Evolutionary conservation across 1,139 yeast genomes (phyloP).

Genomic region (Schwanniomyces etchellsii): DNA sequence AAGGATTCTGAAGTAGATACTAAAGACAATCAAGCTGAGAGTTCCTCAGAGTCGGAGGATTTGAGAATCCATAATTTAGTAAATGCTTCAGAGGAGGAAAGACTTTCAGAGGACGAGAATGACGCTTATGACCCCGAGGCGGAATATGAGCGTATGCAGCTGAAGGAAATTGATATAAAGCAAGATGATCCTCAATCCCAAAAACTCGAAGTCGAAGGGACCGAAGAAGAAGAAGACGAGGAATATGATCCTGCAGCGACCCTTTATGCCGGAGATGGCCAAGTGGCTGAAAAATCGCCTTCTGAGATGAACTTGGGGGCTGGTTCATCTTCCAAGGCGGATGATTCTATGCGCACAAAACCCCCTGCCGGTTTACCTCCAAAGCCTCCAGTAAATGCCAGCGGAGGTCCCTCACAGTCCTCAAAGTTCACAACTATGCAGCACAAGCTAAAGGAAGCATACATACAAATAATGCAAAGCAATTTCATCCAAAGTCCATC

Average conservation of each 20-base stretch:
- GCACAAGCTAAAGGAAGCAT: constrained; percentile 23
- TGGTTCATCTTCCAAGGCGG: background rate
- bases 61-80: background rate
- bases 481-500: constrained; percentile 26
- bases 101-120: constrained; percentile 8
- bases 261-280: background rate
- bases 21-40: no score
- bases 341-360: constrained; percentile 2
- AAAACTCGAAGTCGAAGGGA: constrained; percentile 2
- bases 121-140: constrained; percentile 21
- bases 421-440: constrained; percentile 6
- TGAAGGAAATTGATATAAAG: background rate
- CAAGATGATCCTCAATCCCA: constrained; percentile 3
- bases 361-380: constrained; percentile 23
- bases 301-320: no score
- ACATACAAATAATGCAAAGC: constrained; percentile 29
- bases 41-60: background rate
- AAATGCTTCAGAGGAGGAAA: constrained; percentile 2
- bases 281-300: background rate
- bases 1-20: no score
- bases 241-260: constrained; percentile 5
- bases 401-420: constrained; percentile 8
- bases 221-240: constrained; percentile 1
- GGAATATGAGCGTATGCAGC: background rate
- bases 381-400: constrained; percentile 22